Evolutionary conservation across 2,329 filamentous ascomycete species (phyloP).

Genomic region (Pestalotiopsis sp.): DNA sequence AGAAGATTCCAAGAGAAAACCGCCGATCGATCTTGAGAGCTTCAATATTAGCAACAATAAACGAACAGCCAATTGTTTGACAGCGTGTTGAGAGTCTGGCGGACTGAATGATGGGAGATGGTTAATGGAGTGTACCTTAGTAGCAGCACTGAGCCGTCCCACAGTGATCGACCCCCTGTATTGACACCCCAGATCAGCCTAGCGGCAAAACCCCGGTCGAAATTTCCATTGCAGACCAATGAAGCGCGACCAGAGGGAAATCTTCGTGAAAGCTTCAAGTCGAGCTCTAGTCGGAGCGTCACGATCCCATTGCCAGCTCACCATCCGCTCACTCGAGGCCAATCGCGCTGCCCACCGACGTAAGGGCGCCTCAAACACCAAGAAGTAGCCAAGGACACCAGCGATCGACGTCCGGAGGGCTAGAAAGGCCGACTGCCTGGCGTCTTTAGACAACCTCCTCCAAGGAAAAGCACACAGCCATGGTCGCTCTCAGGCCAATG

Average conservation of each 20-base stretch:
- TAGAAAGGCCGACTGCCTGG: background rate
- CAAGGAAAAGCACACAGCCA: background rate
- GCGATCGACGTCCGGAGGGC: background rate
- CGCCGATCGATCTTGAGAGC: too few species aligned
- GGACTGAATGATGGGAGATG: too few species aligned
- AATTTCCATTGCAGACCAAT: conserved; percentile 1
- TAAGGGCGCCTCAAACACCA: background rate
- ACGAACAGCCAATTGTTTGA: too few species aligned
- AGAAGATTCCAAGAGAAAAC: too few species aligned
- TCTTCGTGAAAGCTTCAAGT: conserved; percentile 2
- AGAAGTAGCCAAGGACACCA: background rate
- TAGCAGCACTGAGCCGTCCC: too few species aligned
- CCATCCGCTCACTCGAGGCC: background rate
- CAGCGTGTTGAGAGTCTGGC: too few species aligned
- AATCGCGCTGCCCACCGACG: background rate
- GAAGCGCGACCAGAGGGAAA: background rate
- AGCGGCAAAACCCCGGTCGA: conserved; percentile 9
- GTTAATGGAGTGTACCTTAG: too few species aligned
- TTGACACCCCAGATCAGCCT: background rate
- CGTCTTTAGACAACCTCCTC: background rate
- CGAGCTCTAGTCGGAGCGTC: background rate
- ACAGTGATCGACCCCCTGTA: background rate
- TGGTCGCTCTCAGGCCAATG: conserved; percentile 3
- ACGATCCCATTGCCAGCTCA: background rate
- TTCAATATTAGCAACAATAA: too few species aligned